Percentiles rank a stretch among this genome's conserved stretches.
phyloP scores from a whole-genome alignment of 129 eudicot genomes.

The Mikania micrantha region DNA sequence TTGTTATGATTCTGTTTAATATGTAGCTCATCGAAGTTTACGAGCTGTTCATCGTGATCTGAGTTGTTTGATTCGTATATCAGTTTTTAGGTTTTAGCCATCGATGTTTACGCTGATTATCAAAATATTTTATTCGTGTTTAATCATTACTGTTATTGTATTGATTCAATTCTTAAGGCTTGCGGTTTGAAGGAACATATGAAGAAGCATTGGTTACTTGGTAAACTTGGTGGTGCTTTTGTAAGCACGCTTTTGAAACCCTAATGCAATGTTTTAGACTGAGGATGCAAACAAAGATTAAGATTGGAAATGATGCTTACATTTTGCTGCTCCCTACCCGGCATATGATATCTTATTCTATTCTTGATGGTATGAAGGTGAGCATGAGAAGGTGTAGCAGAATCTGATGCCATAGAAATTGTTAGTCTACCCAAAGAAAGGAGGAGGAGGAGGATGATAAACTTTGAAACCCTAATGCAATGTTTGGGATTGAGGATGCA shows the following conservation, averaged over 20 bases:
- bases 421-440: slow-evolving; percentile 72
- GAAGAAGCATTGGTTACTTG: slow-evolving; percentile 70
- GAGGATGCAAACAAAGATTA: not conserved
- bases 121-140: not conserved
- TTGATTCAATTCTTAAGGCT: slow-evolving; percentile 16
- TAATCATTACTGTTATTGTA: not conserved
- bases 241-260: slow-evolving; percentile 21
- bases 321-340: slow-evolving; percentile 33
- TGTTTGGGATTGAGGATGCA: too few relatives aligned
- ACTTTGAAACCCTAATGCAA: too few relatives aligned
- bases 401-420: slow-evolving; percentile 71
- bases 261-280: not conserved
- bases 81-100: not conserved
- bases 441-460: too few relatives aligned
- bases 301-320: slow-evolving; percentile 13
- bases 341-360: slow-evolving; percentile 48
- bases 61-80: not conserved
- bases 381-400: slow-evolving; percentile 79
- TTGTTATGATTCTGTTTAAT: not conserved
- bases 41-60: not conserved
- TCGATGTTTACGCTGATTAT: not conserved
- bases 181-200: slow-evolving; percentile 55
- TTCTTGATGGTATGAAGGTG: slow-evolving; percentile 73
- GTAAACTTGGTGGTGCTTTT: slow-evolving; percentile 61
- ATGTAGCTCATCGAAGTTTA: not conserved